Evolutionary conservation across 1,284 basidiomycete genomes (phyloP).

Genomic region (Sporisorium exsertum): DNA sequence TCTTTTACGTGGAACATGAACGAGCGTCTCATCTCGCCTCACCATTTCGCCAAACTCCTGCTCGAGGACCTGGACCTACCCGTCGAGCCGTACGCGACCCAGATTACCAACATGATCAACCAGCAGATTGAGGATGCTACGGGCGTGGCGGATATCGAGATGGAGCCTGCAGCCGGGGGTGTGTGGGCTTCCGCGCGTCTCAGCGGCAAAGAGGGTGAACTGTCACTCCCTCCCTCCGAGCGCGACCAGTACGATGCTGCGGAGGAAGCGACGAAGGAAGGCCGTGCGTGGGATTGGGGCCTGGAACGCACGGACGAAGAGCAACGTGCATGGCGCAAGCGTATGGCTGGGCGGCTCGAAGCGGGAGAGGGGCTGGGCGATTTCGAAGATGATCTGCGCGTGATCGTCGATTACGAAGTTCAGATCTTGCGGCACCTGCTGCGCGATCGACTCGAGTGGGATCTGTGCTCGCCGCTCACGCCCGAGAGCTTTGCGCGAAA

Average conservation of each 20-base stretch:
- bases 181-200: constrained; percentile 41
- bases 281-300: constrained; percentile 43
- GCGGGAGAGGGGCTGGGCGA: constrained; percentile 42
- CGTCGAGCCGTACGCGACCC: constrained; percentile 77
- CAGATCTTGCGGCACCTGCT: constrained; percentile 92
- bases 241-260: constrained; percentile 29
- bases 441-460: constrained; percentile 97
- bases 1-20: constrained; percentile 96
- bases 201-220: constrained; percentile 22
- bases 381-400: constrained; percentile 64
- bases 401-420: constrained; percentile 80
- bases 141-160: constrained; percentile 69
- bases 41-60: constrained; percentile 85
- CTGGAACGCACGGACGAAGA: constrained; percentile 18
- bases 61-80: constrained; percentile 88
- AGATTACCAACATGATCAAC: constrained; percentile 85
- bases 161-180: constrained; percentile 46
- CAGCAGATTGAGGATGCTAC: constrained; percentile 90
- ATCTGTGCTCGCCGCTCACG: constrained; percentile 89
- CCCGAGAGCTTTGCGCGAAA: constrained; percentile 85
- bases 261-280: constrained; percentile 41
- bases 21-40: constrained; percentile 80
- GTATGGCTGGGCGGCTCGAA: constrained; percentile 38
- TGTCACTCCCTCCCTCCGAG: constrained; percentile 17
- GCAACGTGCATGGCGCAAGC: constrained; percentile 37